Conservation (phyloP, 163 green algal genomes). For the Chlorella variabilis region DNA sequence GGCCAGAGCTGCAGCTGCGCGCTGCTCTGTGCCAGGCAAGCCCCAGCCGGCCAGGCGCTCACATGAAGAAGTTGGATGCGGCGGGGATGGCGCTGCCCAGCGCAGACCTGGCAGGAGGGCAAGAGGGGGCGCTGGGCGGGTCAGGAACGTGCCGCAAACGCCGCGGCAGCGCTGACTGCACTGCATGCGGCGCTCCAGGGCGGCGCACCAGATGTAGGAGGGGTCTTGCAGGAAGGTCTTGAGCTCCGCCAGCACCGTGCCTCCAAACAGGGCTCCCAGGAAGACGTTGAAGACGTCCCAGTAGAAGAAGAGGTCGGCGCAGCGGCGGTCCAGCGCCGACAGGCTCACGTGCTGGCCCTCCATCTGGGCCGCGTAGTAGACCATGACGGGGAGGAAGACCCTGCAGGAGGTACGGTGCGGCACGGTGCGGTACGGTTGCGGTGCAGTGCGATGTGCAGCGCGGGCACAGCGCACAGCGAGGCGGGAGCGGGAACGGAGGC, state of each 20-base stretch:
- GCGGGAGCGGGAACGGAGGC: too few relatives aligned
- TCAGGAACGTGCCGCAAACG: not conserved
- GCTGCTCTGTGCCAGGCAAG: not conserved
- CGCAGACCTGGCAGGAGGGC: not conserved
- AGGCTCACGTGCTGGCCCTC: conserved; percentile 66
- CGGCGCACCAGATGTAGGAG: conserved; percentile 25
- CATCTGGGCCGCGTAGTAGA: conserved; percentile 53
- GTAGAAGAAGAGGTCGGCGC: conserved; percentile 83
- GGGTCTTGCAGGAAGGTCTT: conserved; percentile 33
- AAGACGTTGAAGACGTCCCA: conserved; percentile 92
- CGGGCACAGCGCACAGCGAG: too few relatives aligned
- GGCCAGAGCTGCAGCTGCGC: conserved; percentile 20
- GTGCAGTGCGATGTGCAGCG: not conserved
- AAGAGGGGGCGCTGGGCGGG: too few relatives aligned
- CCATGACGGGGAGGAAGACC: conserved; percentile 44
- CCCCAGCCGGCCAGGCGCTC: not conserved
- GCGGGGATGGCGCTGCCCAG: conserved; percentile 78
- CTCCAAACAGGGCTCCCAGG: conserved; percentile 81
- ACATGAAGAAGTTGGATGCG: conserved; percentile 93
- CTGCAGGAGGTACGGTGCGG: not conserved
- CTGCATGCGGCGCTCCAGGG: too few relatives aligned
- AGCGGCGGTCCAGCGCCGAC: conserved; percentile 75
- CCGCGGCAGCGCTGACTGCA: too few relatives aligned
- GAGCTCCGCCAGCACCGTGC: conserved; percentile 64
- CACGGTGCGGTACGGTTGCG: not conserved